Percentiles rank a stretch among this genome's conserved stretches.
These are phyloP conservation scores for Pseudogymnoascus sp. DNA, from an alignment of 2,329 filamentous ascomycete genomes.

Conservation along the genomic window DNA sequence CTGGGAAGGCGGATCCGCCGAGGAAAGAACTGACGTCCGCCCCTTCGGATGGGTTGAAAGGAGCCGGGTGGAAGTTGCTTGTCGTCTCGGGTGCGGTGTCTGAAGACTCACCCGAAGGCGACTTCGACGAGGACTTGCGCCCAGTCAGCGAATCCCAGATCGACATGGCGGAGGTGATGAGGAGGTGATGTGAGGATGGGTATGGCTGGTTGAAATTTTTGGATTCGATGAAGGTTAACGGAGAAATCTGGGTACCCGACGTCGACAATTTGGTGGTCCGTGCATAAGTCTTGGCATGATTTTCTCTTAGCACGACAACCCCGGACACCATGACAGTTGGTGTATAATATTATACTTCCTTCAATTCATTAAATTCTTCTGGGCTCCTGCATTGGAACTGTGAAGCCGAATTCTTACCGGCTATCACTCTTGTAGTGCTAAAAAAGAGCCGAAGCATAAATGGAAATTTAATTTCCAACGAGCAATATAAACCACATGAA, in stretches of 20 bases:
- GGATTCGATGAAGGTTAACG: slow-evolving; percentile 1
- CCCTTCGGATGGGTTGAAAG: slow-evolving; percentile 65
- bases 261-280: not conserved
- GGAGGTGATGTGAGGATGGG: slow-evolving; percentile 10
- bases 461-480: slow-evolving; percentile 4
- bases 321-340: not conserved
- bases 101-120: slow-evolving; percentile 12
- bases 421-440: not conserved
- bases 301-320: slow-evolving; percentile 6
- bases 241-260: slow-evolving; percentile 10
- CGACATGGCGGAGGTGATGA: slow-evolving; percentile 26
- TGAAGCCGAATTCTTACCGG: not conserved
- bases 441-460: not conserved
- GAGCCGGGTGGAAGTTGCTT: slow-evolving; percentile 43
- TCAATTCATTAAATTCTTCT: not conserved
- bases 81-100: slow-evolving; percentile 19
- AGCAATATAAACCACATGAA: slow-evolving; percentile 1
- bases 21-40: slow-evolving; percentile 86
- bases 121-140: slow-evolving; percentile 29
- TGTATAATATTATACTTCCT: not conserved
- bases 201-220: slow-evolving; percentile 19
- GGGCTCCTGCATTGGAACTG: not conserved
- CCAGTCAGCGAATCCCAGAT: slow-evolving; percentile 34
- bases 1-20: slow-evolving; percentile 66
- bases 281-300: not conserved